Conservation (phyloP, 108 stramenopile genomes). For the Conticribra weissflogii region DNA sequence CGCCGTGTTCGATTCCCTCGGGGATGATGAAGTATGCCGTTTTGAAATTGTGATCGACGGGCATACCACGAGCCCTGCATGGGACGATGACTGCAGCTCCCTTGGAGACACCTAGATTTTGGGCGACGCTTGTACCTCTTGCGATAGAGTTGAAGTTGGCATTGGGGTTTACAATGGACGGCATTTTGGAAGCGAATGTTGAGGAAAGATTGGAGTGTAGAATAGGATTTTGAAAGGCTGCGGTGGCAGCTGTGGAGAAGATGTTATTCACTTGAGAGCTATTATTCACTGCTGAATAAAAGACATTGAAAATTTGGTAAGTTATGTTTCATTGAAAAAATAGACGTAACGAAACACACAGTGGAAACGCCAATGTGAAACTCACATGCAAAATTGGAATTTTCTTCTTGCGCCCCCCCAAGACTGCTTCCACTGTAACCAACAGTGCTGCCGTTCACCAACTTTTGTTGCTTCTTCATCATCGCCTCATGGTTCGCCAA, state of each 20-base stretch:
- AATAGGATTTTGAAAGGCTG: background rate
- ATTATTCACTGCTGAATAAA: background rate
- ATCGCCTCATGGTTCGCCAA: slow-evolving; percentile 15
- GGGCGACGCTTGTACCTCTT: background rate
- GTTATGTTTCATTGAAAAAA: no score
- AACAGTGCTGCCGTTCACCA: background rate
- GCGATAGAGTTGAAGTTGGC: background rate
- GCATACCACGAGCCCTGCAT: slow-evolving; percentile 57
- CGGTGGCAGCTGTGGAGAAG: background rate
- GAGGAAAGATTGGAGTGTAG: no score
- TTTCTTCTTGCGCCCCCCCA: background rate
- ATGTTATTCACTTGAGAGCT: background rate
- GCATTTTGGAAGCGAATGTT: no score
- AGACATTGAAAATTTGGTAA: no score
- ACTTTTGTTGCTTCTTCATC: slow-evolving; percentile 20
- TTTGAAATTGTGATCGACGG: slow-evolving; percentile 63
- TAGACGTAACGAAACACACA: no score
- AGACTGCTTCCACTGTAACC: background rate
- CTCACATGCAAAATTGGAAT: no score
- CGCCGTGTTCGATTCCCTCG: slow-evolving; percentile 83
- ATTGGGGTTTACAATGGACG: background rate
- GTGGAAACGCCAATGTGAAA: no score
- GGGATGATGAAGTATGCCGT: slow-evolving; percentile 87
- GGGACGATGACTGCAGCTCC: slow-evolving; percentile 49
- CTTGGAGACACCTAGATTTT: slow-evolving; percentile 11